phyloP scores from a whole-genome alignment of 2,329 filamentous ascomycete species.

The Helotiales sp. region DNA sequence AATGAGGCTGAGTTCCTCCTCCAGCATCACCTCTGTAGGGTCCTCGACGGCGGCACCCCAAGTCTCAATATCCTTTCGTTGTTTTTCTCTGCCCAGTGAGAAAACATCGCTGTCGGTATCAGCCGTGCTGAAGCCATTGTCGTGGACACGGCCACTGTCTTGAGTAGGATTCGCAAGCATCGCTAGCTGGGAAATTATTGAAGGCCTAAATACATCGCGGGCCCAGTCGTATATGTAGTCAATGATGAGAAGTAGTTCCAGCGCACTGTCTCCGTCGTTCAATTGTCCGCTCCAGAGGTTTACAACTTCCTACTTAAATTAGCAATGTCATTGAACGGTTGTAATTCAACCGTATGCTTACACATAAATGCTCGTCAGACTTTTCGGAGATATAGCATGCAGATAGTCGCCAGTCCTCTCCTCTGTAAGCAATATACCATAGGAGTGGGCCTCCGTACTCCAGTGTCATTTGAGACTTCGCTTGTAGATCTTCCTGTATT shows the following conservation, averaged over 20 bases:
- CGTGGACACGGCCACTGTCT: background rate
- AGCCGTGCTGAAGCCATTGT: background rate
- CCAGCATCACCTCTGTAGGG: background rate
- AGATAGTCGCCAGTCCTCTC: conserved; percentile 4
- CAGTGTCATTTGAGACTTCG: background rate
- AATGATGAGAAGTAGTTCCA: conserved; percentile 7
- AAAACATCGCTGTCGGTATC: background rate
- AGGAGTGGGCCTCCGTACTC: conserved; percentile 5
- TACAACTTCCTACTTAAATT: conserved; percentile 1
- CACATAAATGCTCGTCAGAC: background rate
- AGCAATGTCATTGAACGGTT: too few relatives aligned
- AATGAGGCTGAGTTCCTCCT: background rate
- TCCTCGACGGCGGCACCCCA: background rate
- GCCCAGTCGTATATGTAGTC: conserved; percentile 11
- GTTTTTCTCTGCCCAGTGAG: background rate
- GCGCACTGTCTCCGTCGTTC: background rate
- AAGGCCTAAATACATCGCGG: conserved; percentile 1
- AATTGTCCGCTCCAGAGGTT: background rate
- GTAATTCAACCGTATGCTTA: too few relatives aligned
- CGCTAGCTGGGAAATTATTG: background rate
- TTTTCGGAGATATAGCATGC: conserved; percentile 6
- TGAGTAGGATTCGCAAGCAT: background rate
- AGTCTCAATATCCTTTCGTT: background rate
- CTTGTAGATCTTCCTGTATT: conserved; percentile 6
- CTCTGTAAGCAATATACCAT: conserved; percentile 11